Evolutionary conservation across 768 basidiomycete genomes (phyloP), one percentile per base, ranked within the genome.

Genomic region (Tulasnella sp.): DNA sequence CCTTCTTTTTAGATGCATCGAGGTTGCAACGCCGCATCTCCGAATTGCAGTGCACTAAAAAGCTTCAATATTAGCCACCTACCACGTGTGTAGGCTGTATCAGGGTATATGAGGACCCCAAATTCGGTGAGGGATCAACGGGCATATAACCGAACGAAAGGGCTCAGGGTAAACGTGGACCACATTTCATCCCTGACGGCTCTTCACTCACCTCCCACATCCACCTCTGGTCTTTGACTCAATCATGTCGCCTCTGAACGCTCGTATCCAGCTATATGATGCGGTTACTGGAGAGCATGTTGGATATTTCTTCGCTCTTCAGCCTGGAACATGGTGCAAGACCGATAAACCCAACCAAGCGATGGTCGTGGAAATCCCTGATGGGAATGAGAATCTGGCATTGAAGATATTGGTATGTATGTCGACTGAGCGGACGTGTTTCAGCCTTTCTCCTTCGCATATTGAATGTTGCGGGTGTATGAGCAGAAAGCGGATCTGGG

Each of bases 321-420:
- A 64, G 16, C 60, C 60, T 31, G 31, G 60, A 12, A 64, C 60
- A 31, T 64, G 60, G 60, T 64, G 31, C 24, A 64, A 64, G n/a
- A 28, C 60, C 3, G 60, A 64, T 64, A 64, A 64, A 31, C 60
- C 60, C 24, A 64, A 64, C 12, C 60, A 31, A 64, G 60, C 60
- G 14, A 64, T 64, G 60, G 60, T 64, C n/a, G 60, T 64, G 3
- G 60, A 64, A 24, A 31, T 31, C 12, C 60, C 60, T 9, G 60
- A 64, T 12, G 60, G 60, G 24, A 31, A 3, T 64, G 60, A 31
- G 14, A 31, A 64, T 31, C 9, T 64, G n/a, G 3, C 60, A 24
- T 64, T 64, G 9, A 64, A 64, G 60, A 64, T 64, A 64, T 64
- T 64, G n/a, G 60, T 64, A 64, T 24, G 60, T 64, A 28, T n/a